Base-by-base conservation (phyloP, 306 rosid genomes). In the Oemleria cerasiformis region DNA sequence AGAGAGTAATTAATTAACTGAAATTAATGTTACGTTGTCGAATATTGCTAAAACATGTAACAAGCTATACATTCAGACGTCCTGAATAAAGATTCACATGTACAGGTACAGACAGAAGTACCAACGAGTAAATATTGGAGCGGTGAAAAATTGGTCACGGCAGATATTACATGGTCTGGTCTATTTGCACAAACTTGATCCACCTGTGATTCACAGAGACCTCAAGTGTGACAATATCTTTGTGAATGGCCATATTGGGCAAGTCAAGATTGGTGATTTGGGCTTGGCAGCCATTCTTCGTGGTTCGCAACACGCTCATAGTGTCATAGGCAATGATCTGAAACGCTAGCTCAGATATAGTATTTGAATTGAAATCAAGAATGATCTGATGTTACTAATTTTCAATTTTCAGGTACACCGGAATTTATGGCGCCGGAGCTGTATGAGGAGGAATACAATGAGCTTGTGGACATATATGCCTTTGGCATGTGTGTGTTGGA, bases 371-470 rank as follows among this genome's bases (percentile, higher is more conserved):
- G 55, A 44, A 14, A 13, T 13, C 23, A 3, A 23, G 4, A 40
- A 12, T 25, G 48, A 67, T 67, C 44, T 48, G 30, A 15, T 41
- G 25, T 42, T 23, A 23, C 40, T 5, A 39, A 53, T 0, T 40
- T 54, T 54, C 17, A 23, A 8, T 54, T 41, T 42, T 70, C 73
- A 93, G 97, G 98, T 17, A 90, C 96, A 51, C 98, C 98, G 0
- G 98, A 93, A 51, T 93, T 93, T 62, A 93, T 93, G 98, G 98
- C 98, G 9, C 98, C 98, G n/a, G 98, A 93, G 57, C 42, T 93
- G 61, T 93, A 93, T 42, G 98, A 93, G 53, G 98, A 93, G 80
- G 86, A 88, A 43, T 93, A 93, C 57, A 76, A 88, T 56, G 98
- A 87, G 73, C 87, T 93, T 0, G 91, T 93, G 5, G 98, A 93